Evolutionary conservation across 441 rosid genomes (phyloP).

Genomic region (Omphalea diandra): DNA sequence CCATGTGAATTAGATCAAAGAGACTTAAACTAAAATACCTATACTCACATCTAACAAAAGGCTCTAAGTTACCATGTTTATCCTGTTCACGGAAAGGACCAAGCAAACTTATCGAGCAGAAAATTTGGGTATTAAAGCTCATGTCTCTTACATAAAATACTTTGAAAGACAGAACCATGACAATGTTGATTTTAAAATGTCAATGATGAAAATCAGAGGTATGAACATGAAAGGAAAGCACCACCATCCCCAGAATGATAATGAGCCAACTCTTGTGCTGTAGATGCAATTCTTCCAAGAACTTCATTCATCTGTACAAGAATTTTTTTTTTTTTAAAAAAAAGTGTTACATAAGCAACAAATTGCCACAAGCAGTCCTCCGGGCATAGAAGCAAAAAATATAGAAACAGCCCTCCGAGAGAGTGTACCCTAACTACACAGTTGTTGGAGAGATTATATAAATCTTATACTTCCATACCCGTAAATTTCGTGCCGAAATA

Average conservation of each 20-base stretch:
- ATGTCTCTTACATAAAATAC: neutral
- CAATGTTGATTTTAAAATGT: slow-evolving; percentile 6
- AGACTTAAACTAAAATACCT: slow-evolving; percentile 2
- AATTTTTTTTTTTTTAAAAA: no score
- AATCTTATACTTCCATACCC: slow-evolving; percentile 37
- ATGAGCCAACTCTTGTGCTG: slow-evolving; percentile 82
- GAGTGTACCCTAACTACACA: neutral
- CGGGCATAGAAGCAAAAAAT: slow-evolving; percentile 10
- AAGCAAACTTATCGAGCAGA: neutral
- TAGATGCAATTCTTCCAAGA: slow-evolving; percentile 83
- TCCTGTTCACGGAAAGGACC: slow-evolving; percentile 7
- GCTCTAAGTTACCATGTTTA: neutral
- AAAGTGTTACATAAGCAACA: slow-evolving; percentile 3
- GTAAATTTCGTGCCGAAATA: slow-evolving; percentile 78
- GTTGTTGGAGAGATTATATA: neutral
- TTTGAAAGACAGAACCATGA: neutral
- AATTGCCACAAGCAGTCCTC: neutral
- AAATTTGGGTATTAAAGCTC: neutral
- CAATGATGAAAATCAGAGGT: slow-evolving; percentile 8
- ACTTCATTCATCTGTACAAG: slow-evolving; percentile 81
- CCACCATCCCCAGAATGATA: slow-evolving; percentile 96
- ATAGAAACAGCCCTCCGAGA: neutral
- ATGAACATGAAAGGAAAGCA: slow-evolving; percentile 19
- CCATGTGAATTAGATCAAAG: neutral
- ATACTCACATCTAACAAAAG: neutral